Evolutionary conservation across 805 yeast genomes (phyloP).

Genomic region (Starmerella khaoyaiensis): DNA sequence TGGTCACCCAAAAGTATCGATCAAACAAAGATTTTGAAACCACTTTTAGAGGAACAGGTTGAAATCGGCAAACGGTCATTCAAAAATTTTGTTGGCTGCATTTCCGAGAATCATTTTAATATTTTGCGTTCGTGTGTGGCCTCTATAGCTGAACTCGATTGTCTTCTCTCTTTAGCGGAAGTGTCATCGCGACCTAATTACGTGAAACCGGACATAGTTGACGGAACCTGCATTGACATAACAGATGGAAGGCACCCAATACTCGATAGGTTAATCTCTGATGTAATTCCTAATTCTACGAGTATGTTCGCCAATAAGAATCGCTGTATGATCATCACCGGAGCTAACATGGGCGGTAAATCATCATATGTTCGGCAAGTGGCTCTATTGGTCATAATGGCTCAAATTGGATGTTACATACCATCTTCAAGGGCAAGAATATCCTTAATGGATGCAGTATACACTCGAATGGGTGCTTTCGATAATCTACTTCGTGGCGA

Average conservation of each 20-base stretch:
- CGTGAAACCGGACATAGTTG: conserved; percentile 39
- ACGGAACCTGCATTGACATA: conserved; percentile 37
- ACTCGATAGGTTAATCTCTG: conserved; percentile 37
- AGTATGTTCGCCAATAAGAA: conserved; percentile 35
- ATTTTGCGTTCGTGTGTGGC: conserved; percentile 34
- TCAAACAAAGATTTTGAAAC: conserved; percentile 43
- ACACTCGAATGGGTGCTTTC: conserved; percentile 60
- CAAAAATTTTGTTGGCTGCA: conserved; percentile 28
- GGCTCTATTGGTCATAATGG: conserved; percentile 57
- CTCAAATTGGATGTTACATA: conserved; percentile 64
- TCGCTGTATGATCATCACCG: conserved; percentile 56
- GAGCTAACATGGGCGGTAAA: conserved; percentile 86
- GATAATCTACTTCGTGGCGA: conserved; percentile 65
- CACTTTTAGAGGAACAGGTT: conserved; percentile 44
- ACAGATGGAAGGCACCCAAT: conserved; percentile 54
- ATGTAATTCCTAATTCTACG: conserved; percentile 57
- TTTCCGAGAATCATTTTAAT: conserved; percentile 31
- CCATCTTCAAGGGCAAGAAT: conserved; percentile 51
- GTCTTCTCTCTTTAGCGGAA: conserved; percentile 51
- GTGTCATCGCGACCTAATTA: conserved; percentile 40
- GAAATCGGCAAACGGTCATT: conserved; percentile 38
- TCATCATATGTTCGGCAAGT: conserved; percentile 63
- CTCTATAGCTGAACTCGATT: conserved; percentile 47
- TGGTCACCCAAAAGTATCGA: conserved; percentile 46
- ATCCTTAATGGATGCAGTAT: conserved; percentile 52